Evolutionary conservation across 1,284 basidiomycete genomes (phyloP).

Genomic region (Ganoderma leucocontextum): DNA sequence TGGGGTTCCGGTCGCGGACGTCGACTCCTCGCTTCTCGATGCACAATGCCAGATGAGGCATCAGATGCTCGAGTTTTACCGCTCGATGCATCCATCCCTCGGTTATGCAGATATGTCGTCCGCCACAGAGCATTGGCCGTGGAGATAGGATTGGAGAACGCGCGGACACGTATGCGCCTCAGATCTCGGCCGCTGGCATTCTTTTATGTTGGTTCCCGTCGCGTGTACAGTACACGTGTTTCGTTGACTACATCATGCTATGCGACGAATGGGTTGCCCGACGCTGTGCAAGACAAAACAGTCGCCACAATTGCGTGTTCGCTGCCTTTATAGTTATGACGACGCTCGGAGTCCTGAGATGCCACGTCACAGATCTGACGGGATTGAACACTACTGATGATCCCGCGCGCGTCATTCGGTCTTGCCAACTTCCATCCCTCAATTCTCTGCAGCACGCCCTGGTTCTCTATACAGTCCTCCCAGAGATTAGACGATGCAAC

Average conservation of each 20-base stretch:
- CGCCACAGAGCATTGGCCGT: background rate
- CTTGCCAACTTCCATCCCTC: too few species aligned
- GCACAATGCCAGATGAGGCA: background rate
- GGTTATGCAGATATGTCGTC: background rate
- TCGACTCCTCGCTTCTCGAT: background rate
- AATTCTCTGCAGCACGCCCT: too few species aligned
- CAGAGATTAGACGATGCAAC: too few species aligned
- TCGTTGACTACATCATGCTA: background rate
- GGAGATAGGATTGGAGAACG: background rate
- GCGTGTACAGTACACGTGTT: background rate
- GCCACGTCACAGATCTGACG: too few species aligned
- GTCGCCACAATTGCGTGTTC: too few species aligned
- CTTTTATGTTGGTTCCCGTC: background rate
- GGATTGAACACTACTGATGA: too few species aligned
- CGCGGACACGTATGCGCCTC: background rate
- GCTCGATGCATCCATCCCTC: background rate
- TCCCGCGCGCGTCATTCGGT: too few species aligned
- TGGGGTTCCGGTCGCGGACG: background rate
- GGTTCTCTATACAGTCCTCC: too few species aligned
- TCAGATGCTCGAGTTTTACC: background rate
- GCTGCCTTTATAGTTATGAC: too few species aligned
- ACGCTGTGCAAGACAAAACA: too few species aligned
- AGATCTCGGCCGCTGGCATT: background rate
- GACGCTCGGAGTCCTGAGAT: too few species aligned
- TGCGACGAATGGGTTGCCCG: too few species aligned